These are phyloP conservation scores for Thermoascus crustaceus DNA, from an alignment of 2,329 filamentous ascomycete genomes.

Conservation along the genomic window DNA sequence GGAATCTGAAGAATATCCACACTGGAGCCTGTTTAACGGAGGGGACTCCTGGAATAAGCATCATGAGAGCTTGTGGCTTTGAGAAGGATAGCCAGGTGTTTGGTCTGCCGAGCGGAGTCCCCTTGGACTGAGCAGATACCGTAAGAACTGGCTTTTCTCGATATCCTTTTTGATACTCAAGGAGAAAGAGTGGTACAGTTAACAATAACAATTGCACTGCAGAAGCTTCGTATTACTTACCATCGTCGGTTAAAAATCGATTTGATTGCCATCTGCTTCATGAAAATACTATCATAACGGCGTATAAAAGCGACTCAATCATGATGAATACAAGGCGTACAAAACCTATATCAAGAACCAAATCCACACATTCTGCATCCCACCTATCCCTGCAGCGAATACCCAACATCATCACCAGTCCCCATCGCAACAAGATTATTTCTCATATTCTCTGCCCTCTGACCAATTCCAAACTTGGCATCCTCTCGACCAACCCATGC, in stretches of 20 bases:
- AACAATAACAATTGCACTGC: no score
- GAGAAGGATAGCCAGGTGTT: conserved; percentile 40
- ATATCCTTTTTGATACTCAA: no score
- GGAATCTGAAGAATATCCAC: conserved; percentile 34
- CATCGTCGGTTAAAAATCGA: background rate
- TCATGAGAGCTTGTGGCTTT: conserved; percentile 32
- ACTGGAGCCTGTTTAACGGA: conserved; percentile 35
- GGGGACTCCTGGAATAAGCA: conserved; percentile 14
- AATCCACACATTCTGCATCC: no score
- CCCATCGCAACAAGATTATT: conserved; percentile 39
- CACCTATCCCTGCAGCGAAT: conserved; percentile 34
- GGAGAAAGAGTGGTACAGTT: no score
- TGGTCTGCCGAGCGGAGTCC: conserved; percentile 37
- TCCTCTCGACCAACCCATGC: conserved; percentile 36
- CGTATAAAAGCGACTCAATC: no score
- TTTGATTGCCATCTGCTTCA: background rate
- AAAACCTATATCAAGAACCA: no score
- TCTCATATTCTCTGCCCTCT: conserved; percentile 37
- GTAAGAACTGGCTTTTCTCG: no score
- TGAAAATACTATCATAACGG: background rate
- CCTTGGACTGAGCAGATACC: background rate
- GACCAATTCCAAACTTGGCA: conserved; percentile 30
- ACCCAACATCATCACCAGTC: conserved; percentile 37
- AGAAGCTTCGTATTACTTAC: no score
- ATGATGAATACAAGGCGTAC: no score